Evolutionary conservation across 352 stramenopile species (phyloP).

Genomic region (Pythium brassicae): DNA sequence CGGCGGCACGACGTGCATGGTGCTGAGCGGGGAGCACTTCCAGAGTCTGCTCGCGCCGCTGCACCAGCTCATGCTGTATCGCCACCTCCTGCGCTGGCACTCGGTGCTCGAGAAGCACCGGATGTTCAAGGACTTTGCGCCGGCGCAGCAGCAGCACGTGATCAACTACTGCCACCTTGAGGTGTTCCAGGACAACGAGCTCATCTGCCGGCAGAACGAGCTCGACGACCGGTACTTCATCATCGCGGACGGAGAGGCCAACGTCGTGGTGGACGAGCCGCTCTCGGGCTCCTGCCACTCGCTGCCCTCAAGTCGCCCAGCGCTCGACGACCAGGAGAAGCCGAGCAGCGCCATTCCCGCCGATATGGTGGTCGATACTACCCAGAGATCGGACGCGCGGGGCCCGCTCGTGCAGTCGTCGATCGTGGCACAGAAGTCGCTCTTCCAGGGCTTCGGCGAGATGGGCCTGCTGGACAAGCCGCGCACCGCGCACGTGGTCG

Average conservation of each 20-base stretch:
- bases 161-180: constrained; percentile 48
- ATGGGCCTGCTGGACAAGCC: constrained; percentile 70
- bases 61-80: constrained; percentile 55
- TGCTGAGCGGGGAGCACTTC: constrained; percentile 36
- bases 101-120: constrained; percentile 57
- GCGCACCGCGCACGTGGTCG: constrained; percentile 45
- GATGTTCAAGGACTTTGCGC: constrained; percentile 52
- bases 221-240: constrained; percentile 67
- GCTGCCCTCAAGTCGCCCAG: constrained; percentile 1
- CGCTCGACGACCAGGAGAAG: too few species aligned
- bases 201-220: constrained; percentile 55
- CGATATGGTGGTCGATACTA: not conserved
- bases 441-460: constrained; percentile 73
- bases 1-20: constrained; percentile 45
- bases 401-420: constrained; percentile 17
- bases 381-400: constrained; percentile 6
- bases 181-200: constrained; percentile 34
- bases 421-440: constrained; percentile 43
- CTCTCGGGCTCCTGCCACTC: not conserved
- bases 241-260: constrained; percentile 50
- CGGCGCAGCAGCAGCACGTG: constrained; percentile 31
- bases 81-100: constrained; percentile 45
- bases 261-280: constrained; percentile 46
- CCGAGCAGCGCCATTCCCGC: too few species aligned
- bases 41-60: constrained; percentile 37